phyloP scores from a whole-genome alignment of 2,329 filamentous ascomycete species.

The Trichoderma polysporum region DNA sequence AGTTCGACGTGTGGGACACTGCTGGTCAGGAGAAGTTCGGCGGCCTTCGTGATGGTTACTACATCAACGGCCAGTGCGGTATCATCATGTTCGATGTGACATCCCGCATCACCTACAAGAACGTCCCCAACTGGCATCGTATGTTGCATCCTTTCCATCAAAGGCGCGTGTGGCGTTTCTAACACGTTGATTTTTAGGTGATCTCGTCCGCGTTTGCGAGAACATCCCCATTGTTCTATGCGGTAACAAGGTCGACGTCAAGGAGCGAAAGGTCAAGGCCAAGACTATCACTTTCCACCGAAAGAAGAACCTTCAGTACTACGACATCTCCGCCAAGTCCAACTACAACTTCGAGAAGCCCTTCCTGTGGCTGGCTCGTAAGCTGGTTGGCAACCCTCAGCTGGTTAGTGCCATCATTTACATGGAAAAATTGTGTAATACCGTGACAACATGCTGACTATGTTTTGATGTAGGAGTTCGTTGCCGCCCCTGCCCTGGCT shows the following conservation, averaged over 20 bases:
- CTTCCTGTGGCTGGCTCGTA: slow-evolving; percentile 98
- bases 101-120: slow-evolving; percentile 99
- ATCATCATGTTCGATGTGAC: slow-evolving; percentile 99
- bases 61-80: slow-evolving; percentile 99
- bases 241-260: slow-evolving; percentile 99
- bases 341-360: slow-evolving; percentile 99
- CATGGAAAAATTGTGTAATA: neutral
- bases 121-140: slow-evolving; percentile 99
- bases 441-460: neutral
- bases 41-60: slow-evolving; percentile 98
- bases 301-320: slow-evolving; percentile 99
- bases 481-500: slow-evolving; percentile 90
- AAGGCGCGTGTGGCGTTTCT: slow-evolving; percentile 15
- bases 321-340: slow-evolving; percentile 99
- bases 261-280: slow-evolving; percentile 99
- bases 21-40: slow-evolving; percentile 99
- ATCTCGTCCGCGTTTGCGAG: slow-evolving; percentile 98
- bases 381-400: slow-evolving; percentile 88
- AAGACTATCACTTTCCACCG: slow-evolving; percentile 99
- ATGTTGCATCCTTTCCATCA: slow-evolving; percentile 45
- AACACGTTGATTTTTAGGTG: slow-evolving; percentile 58
- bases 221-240: slow-evolving; percentile 97
- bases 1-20: slow-evolving; percentile 99
- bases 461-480: slow-evolving; percentile 70
- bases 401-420: slow-evolving; percentile 24